These are phyloP conservation scores for Geotrichum candidum DNA, from an alignment of 1,139 yeast genomes.

Conservation along the genomic window DNA sequence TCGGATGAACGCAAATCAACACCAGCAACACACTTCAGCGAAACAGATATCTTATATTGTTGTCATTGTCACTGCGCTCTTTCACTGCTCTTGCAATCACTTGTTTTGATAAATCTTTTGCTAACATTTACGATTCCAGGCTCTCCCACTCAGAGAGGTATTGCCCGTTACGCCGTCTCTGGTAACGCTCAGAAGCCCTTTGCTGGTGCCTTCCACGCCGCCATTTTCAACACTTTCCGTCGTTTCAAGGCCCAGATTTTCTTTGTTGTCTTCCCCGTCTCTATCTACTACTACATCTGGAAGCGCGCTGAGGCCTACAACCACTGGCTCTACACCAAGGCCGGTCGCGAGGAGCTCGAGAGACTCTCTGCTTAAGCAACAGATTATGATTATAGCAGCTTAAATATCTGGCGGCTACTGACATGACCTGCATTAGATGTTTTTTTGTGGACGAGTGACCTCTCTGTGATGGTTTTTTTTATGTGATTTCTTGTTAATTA, in stretches of 20 bases:
- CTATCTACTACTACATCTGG: conserved; percentile 83
- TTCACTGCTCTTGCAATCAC: background rate
- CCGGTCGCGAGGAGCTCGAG: conserved; percentile 89
- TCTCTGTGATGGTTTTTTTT: background rate
- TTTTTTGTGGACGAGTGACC: background rate
- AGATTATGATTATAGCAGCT: conserved; percentile 6
- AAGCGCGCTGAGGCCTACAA: conserved; percentile 83
- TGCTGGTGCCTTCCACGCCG: conserved; percentile 78
- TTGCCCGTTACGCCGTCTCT: conserved; percentile 66
- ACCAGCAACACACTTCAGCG: background rate
- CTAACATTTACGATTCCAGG: conserved; percentile 20
- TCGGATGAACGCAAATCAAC: background rate
- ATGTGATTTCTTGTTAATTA: background rate
- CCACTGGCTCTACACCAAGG: conserved; percentile 93
- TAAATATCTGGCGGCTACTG: background rate
- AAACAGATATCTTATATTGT: too few species aligned
- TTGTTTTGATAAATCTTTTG: background rate
- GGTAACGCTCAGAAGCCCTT: conserved; percentile 92
- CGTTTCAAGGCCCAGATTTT: conserved; percentile 84
- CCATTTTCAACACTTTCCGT: conserved; percentile 91
- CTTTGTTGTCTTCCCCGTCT: conserved; percentile 71
- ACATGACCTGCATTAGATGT: background rate
- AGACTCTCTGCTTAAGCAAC: conserved; percentile 26
- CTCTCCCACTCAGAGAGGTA: conserved; percentile 22
- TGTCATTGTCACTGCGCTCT: background rate